phyloP scores from a whole-genome alignment of 352 stramenopile species.

The Globisporangium echinulatum region DNA sequence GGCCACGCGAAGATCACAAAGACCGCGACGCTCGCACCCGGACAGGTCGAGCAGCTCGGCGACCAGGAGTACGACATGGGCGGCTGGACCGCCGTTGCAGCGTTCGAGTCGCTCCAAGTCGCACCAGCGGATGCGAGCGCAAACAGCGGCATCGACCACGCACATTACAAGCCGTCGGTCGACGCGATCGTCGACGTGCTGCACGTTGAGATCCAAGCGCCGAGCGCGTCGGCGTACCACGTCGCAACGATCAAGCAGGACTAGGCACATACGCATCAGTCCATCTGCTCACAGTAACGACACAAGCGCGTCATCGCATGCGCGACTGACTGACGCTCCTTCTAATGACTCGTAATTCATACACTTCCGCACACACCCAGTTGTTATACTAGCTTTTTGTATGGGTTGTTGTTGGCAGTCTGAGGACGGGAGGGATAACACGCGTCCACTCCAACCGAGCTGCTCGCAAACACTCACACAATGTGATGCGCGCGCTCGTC shows the following conservation, averaged over 20 bases:
- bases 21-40: conserved; percentile 39
- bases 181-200: conserved; percentile 50
- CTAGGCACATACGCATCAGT: conserved; percentile 11
- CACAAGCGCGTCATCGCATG: neutral
- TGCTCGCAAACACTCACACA: conserved; percentile 17
- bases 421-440: too few species aligned
- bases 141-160: conserved; percentile 21
- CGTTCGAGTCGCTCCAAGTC: conserved; percentile 53
- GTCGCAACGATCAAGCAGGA: conserved; percentile 36
- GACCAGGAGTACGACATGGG: conserved; percentile 81
- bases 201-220: conserved; percentile 46
- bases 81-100: conserved; percentile 54
- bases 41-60: conserved; percentile 26
- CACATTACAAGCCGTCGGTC: conserved; percentile 49
- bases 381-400: too few species aligned
- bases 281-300: neutral
- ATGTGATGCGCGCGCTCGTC: conserved; percentile 22
- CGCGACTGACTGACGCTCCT: too few species aligned
- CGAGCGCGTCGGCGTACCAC: conserved; percentile 24
- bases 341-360: too few species aligned
- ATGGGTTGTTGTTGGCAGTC: too few species aligned
- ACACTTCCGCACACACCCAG: too few species aligned
- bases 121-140: conserved; percentile 21
- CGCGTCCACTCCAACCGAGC: too few species aligned
- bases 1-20: conserved; percentile 65